Base-by-base conservation (phyloP, 108 stramenopile genomes). In the Chaetoceros tenuissimus region DNA sequence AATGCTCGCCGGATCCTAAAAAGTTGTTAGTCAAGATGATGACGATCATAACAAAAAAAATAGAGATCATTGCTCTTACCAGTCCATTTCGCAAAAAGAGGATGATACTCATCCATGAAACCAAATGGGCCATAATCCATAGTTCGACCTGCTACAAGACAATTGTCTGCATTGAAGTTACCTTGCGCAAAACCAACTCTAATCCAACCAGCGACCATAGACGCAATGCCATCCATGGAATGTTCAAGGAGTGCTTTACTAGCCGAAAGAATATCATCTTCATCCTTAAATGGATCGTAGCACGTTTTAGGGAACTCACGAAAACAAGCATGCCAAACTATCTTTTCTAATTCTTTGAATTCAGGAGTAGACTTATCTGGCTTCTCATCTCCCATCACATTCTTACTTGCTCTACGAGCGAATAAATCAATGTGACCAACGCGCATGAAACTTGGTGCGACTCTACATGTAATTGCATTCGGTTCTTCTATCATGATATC, bases 101-200 rank as follows among this genome's bases (percentile, higher is more conserved):
- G 92, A 45, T 79, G 73, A 62, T 82, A 85, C 20, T 76, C 61
- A 46, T 97, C 96, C 71, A 95, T 67, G 54, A 84, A 96, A 1
- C 96, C 96, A 68, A 92, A 97, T 20, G 96, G 96, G 13, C 96
- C 96, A 59, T 96, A 96, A 60, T 97, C 94, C 84, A 97, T 93
- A 2, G 96, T 97, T 24, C 72, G 55, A 0, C 94, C 94, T 22
- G 64, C 75, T 0, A 97, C 59, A 8, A 91, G 50, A 52, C 85
- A 81, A 69, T 97, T 97, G 62, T 97, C 96, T 1, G 92, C 87
- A 67, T 97, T 97, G 64, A 96, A 91, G 57, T 94, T 94, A 2
- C 94, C 96, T 63, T 97, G 96, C n/a, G 81, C 74, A 74, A 94
- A 97, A 24, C 96, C 96, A 3, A 94, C 89, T 23, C 94, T 78